Evolutionary conservation across 345 rosid species (phyloP).

Genomic region (Populus deltoides): DNA sequence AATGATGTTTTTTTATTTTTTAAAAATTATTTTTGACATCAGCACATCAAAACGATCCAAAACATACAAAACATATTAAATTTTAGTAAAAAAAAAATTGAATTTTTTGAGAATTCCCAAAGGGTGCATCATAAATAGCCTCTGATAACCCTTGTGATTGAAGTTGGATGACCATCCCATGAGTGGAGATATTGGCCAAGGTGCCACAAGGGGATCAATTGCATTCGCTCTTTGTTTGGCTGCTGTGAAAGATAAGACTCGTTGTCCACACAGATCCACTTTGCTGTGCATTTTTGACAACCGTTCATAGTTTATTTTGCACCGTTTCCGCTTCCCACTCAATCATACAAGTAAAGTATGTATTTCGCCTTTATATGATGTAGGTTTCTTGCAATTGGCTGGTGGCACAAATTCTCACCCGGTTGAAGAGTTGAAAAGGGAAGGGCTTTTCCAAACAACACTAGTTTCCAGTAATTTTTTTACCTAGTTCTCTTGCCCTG

Average conservation of each 20-base stretch:
- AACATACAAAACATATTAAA: no score
- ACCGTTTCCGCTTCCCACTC: not conserved
- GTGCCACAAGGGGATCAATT: conserved; percentile 53
- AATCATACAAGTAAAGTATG: not conserved
- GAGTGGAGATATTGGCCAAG: conserved; percentile 70
- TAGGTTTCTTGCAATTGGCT: conserved; percentile 61
- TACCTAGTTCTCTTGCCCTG: not conserved
- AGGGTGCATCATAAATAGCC: not conserved
- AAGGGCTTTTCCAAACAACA: conserved; percentile 43
- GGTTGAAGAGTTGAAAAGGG: conserved; percentile 41
- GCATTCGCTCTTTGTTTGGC: conserved; percentile 47
- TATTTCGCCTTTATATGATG: not conserved
- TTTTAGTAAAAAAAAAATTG: no score
- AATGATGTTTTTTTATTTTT: no score
- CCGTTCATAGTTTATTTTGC: not conserved
- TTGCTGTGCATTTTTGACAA: not conserved
- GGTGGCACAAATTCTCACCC: conserved; percentile 62
- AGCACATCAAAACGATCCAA: no score
- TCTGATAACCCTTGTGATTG: not conserved
- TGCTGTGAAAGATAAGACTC: conserved; percentile 45
- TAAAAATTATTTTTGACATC: no score
- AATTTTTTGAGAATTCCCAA: no score
- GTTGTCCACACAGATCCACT: conserved; percentile 26
- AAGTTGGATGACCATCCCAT: conserved; percentile 70
- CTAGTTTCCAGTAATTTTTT: conserved; percentile 15